A percentile compares a stretch with the other conserved stretches of the same genome.
These are phyloP conservation scores for Capronia epimyces DNA, from an alignment of 2,329 filamentous ascomycete species.

Conservation along the genomic window DNA sequence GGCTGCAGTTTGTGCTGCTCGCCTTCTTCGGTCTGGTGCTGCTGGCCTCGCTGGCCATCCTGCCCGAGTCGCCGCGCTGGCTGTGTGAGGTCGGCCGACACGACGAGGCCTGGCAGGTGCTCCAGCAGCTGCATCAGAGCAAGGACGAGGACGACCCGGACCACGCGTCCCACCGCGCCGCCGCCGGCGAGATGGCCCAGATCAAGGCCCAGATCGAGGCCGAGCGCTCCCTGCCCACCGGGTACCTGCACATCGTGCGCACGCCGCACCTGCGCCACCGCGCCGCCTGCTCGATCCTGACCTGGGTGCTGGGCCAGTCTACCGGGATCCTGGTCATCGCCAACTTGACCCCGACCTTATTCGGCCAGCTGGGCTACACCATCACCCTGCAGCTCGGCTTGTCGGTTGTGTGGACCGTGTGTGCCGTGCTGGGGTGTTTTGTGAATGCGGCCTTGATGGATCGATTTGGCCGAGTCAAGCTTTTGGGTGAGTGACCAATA, in stretches of 20 bases:
- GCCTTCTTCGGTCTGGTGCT: slow-evolving; percentile 48
- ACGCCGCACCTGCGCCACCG: slow-evolving; percentile 1
- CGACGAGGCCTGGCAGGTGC: slow-evolving; percentile 6
- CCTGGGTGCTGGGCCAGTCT: slow-evolving; percentile 29
- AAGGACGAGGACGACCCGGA: not conserved
- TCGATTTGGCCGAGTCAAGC: slow-evolving; percentile 16
- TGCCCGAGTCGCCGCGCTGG: slow-evolving; percentile 63
- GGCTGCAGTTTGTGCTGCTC: slow-evolving; percentile 6
- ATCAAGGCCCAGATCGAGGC: slow-evolving; percentile 11
- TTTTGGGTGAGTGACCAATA: slow-evolving; percentile 8
- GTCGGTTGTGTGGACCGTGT: slow-evolving; percentile 21
- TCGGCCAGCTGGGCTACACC: slow-evolving; percentile 14
- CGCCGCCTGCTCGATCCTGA: slow-evolving; percentile 3
- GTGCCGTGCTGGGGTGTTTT: slow-evolving; percentile 29
- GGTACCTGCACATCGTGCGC: slow-evolving; percentile 9
- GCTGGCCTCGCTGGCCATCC: slow-evolving; percentile 60
- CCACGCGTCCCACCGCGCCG: slow-evolving; percentile 17
- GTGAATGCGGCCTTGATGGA: slow-evolving; percentile 32
- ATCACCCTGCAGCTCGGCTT: slow-evolving; percentile 14
- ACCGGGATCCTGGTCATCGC: slow-evolving; percentile 33
- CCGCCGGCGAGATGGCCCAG: slow-evolving; percentile 7
- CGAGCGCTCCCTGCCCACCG: slow-evolving; percentile 6
- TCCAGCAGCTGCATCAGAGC: slow-evolving; percentile 2
- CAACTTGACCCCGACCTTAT: slow-evolving; percentile 27
- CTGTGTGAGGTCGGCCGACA: slow-evolving; percentile 33